Percentiles rank a stretch among this genome's conserved stretches.
Conservation (phyloP, 129 eudicot genomes). For the Flaveria trinervia region DNA sequence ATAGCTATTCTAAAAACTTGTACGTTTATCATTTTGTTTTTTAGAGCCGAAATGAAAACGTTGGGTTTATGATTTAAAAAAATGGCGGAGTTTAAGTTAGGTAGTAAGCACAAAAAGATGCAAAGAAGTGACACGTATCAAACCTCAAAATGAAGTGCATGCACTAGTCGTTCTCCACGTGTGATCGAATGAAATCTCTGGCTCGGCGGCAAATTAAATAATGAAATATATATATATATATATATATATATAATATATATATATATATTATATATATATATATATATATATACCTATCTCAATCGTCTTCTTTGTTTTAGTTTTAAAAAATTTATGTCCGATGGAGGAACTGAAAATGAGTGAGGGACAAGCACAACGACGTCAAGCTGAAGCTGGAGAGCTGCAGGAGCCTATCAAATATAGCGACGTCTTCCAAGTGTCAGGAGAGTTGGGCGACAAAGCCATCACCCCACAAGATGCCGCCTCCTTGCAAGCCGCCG, state of each 20-base stretch:
- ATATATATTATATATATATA: too few relatives aligned
- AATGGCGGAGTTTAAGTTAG: background rate
- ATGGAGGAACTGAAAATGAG: slow-evolving; percentile 33
- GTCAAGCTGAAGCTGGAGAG: background rate
- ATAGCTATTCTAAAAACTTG: too few relatives aligned
- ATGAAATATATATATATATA: too few relatives aligned
- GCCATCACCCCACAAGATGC: slow-evolving; percentile 69
- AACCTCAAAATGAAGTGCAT: background rate
- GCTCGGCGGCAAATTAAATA: background rate
- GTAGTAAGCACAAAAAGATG: too few relatives aligned
- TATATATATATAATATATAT: too few relatives aligned
- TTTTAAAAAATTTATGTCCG: too few relatives aligned
- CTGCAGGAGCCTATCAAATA: slow-evolving; percentile 44
- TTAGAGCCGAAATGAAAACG: too few relatives aligned
- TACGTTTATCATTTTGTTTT: too few relatives aligned
- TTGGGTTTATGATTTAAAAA: too few relatives aligned
- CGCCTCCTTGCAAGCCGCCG: slow-evolving; percentile 69
- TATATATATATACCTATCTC: too few relatives aligned
- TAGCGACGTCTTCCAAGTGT: slow-evolving; percentile 63
- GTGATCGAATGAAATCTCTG: background rate
- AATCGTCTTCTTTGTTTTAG: too few relatives aligned
- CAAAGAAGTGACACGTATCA: background rate
- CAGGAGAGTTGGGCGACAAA: slow-evolving; percentile 48
- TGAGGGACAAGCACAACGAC: slow-evolving; percentile 41
- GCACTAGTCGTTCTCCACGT: background rate